phyloP scores from a whole-genome alignment of 495 filamentous ascomycete genomes.

The Penicillium ucsense region DNA sequence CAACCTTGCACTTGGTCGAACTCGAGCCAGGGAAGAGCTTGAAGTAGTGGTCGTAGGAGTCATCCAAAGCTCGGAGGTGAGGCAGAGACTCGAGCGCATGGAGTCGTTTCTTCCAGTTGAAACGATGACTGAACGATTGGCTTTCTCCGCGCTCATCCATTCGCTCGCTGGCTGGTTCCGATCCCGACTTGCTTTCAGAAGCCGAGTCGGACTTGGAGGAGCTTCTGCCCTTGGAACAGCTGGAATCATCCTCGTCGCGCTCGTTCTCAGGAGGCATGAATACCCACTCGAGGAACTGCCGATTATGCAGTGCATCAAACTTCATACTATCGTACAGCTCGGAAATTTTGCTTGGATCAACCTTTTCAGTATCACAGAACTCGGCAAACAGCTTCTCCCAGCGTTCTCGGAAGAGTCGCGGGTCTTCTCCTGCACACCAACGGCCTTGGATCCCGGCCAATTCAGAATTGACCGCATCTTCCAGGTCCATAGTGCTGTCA shows the following conservation, averaged over 20 bases:
- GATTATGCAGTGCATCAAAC: slow-evolving; percentile 94
- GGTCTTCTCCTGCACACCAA: slow-evolving; percentile 95
- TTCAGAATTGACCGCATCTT: slow-evolving; percentile 33
- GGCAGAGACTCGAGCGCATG: slow-evolving; percentile 33
- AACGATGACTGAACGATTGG: slow-evolving; percentile 35
- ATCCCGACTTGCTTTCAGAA: slow-evolving; percentile 14
- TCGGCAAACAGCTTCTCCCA: slow-evolving; percentile 98
- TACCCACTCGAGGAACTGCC: slow-evolving; percentile 94
- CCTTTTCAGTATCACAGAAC: slow-evolving; percentile 93
- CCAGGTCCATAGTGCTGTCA: slow-evolving; percentile 8
- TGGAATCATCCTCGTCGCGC: slow-evolving; percentile 54
- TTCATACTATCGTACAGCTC: slow-evolving; percentile 99
- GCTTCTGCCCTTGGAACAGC: slow-evolving; percentile 16
- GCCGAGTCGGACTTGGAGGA: slow-evolving; percentile 21
- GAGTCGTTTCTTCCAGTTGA: slow-evolving; percentile 39
- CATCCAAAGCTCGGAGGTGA: slow-evolving; percentile 36
- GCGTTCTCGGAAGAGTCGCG: slow-evolving; percentile 86
- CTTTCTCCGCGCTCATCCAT: slow-evolving; percentile 27
- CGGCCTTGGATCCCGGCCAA: slow-evolving; percentile 70
- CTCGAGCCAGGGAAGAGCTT: slow-evolving; percentile 70
- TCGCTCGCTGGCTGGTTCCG: slow-evolving; percentile 18
- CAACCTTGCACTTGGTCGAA: slow-evolving; percentile 71
- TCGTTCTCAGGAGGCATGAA: slow-evolving; percentile 71
- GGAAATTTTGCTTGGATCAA: slow-evolving; percentile 95
- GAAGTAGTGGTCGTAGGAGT: slow-evolving; percentile 64